Evolutionary conservation across 1,139 yeast genomes (phyloP).

Genomic region (Nakaseomyces sp.): DNA sequence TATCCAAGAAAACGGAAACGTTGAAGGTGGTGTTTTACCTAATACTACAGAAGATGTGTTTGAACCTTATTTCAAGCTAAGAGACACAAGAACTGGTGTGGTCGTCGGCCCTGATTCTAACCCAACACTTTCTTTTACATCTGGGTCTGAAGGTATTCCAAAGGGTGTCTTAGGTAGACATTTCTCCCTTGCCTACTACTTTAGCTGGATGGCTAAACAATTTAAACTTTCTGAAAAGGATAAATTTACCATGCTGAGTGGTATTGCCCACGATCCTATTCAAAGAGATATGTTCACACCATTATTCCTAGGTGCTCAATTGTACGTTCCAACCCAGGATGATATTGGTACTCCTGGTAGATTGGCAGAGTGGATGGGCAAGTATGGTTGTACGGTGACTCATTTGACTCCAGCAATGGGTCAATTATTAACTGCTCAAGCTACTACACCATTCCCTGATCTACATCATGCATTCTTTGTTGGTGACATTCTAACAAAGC

Average conservation of each 20-base stretch:
- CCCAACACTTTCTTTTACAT: slow-evolving; percentile 95
- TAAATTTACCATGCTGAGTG: slow-evolving; percentile 92
- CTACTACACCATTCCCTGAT: slow-evolving; percentile 76
- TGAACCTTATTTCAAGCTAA: slow-evolving; percentile 37
- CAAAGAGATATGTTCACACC: slow-evolving; percentile 99
- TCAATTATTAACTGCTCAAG: slow-evolving; percentile 91
- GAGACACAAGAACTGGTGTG: slow-evolving; percentile 67
- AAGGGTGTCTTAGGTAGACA: slow-evolving; percentile 98
- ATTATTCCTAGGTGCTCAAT: slow-evolving; percentile 84
- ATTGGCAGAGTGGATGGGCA: slow-evolving; percentile 94
- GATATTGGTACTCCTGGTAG: slow-evolving; percentile 98
- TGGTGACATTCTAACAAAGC: slow-evolving; percentile 92
- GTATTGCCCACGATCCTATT: slow-evolving; percentile 98
- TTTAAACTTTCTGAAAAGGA: slow-evolving; percentile 73
- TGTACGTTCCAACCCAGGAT: slow-evolving; percentile 88
- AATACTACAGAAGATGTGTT: slow-evolving; percentile 42
- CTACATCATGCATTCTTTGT: slow-evolving; percentile 96
- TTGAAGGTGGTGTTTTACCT: slow-evolving; percentile 48
- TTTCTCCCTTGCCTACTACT: slow-evolving; percentile 89
- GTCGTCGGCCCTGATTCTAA: slow-evolving; percentile 95
- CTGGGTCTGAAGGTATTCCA: slow-evolving; percentile 97
- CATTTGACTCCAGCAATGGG: slow-evolving; percentile 99
- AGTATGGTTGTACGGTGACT: slow-evolving; percentile 86
- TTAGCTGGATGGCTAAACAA: slow-evolving; percentile 94
- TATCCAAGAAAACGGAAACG: slow-evolving; percentile 65